Evolutionary conservation across 768 basidiomycete genomes (phyloP).

Genomic region (Pulveroboletus sp.): DNA sequence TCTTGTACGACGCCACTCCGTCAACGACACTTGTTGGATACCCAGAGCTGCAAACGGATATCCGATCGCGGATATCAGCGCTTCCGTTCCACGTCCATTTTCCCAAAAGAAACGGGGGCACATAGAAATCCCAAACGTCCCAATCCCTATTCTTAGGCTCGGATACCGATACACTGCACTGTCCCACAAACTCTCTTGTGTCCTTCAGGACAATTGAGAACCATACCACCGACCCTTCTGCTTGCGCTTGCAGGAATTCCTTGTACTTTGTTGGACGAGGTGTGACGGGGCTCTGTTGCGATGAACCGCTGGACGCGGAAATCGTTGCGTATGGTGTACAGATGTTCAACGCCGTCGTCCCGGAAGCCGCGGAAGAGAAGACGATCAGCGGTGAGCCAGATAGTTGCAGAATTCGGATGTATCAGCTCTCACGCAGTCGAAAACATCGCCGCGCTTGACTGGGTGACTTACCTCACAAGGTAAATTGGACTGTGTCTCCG

Average conservation of each 20-base stretch:
- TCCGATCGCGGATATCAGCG: slow-evolving; percentile 31
- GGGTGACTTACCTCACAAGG: no score
- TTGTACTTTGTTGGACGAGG: slow-evolving; percentile 6
- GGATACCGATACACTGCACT: not conserved
- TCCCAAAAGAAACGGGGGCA: slow-evolving; percentile 10
- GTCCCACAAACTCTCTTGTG: not conserved
- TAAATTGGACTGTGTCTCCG: no score
- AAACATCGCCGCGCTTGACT: no score
- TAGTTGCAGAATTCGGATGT: not conserved
- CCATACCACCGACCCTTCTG: slow-evolving; percentile 7
- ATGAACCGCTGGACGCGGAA: slow-evolving; percentile 5
- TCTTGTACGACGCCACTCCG: slow-evolving; percentile 26
- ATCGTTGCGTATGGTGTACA: slow-evolving; percentile 7
- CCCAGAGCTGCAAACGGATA: slow-evolving; percentile 9
- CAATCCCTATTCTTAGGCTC: slow-evolving; percentile 26
- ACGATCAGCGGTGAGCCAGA: not conserved
- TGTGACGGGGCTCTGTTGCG: slow-evolving; percentile 1
- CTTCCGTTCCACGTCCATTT: slow-evolving; percentile 34
- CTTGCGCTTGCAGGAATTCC: slow-evolving; percentile 1
- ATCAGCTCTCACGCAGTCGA: not conserved
- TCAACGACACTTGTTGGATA: slow-evolving; percentile 29
- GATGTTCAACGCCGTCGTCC: slow-evolving; percentile 5
- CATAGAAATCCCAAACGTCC: slow-evolving; percentile 19
- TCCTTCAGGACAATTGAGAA: slow-evolving; percentile 9
- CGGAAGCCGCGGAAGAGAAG: slow-evolving; percentile 8